Conservation (phyloP, 2,329 filamentous ascomycete species). For the Penicillium occitanis region DNA sequence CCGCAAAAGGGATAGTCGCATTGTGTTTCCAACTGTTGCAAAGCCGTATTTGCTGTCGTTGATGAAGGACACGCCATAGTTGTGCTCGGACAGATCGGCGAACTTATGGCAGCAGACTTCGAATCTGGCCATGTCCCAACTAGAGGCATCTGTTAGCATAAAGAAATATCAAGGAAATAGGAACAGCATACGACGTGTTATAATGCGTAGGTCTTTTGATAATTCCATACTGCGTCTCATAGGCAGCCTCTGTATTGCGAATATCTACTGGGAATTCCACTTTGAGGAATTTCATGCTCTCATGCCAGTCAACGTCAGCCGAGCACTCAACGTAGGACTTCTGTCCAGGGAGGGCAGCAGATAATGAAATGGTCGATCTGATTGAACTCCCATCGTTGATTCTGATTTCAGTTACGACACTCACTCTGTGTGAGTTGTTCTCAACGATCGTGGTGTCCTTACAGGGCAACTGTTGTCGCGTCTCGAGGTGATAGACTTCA, state of each 20-base stretch:
- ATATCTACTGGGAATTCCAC: constrained; percentile 96
- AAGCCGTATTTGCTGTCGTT: constrained; percentile 98
- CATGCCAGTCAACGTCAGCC: constrained; percentile 89
- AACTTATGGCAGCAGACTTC: constrained; percentile 96
- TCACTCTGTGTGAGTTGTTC: constrained; percentile 70
- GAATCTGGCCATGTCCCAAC: constrained; percentile 97
- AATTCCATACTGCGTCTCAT: constrained; percentile 92
- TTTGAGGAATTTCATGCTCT: constrained; percentile 97
- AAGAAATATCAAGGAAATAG: background rate
- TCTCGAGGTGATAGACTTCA: constrained; percentile 91
- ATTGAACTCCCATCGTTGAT: constrained; percentile 86
- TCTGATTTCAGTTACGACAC: constrained; percentile 76
- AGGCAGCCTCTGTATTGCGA: constrained; percentile 85
- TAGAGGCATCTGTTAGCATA: constrained; percentile 13
- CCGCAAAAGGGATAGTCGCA: constrained; percentile 83
- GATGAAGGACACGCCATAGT: constrained; percentile 86
- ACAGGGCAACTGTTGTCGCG: constrained; percentile 71
- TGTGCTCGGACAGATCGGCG: constrained; percentile 82
- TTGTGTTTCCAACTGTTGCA: constrained; percentile 80
- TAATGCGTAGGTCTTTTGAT: constrained; percentile 91
- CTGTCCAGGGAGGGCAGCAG: constrained; percentile 64
- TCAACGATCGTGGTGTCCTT: constrained; percentile 70
- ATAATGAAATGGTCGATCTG: constrained; percentile 81
- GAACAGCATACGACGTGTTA: constrained; percentile 71
- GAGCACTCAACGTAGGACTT: constrained; percentile 75